These are phyloP conservation scores for Podospora conica DNA, from an alignment of 495 filamentous ascomycete species.

Conservation along the genomic window DNA sequence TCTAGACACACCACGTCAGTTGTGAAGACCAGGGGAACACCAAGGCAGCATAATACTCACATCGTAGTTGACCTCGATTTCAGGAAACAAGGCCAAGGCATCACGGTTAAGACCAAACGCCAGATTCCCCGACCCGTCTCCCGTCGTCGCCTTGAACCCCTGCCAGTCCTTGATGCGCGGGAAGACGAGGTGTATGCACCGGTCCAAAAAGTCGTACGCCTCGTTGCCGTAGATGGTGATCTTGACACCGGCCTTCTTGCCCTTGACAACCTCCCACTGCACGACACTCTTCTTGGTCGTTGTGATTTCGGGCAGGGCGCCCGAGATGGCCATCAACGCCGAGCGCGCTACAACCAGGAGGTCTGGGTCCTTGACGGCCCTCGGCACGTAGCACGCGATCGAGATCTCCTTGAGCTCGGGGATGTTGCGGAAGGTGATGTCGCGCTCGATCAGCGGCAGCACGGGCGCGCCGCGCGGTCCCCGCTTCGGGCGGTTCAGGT, in stretches of 20 bases:
- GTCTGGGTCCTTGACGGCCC: slow-evolving; percentile 56
- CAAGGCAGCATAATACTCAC: slow-evolving; percentile 49
- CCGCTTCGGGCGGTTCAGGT: slow-evolving; percentile 80
- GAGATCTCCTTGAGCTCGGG: slow-evolving; percentile 76
- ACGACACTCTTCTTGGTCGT: slow-evolving; percentile 59
- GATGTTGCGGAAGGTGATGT: slow-evolving; percentile 79
- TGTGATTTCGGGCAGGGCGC: slow-evolving; percentile 64
- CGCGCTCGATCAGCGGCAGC: slow-evolving; percentile 65
- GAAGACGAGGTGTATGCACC: slow-evolving; percentile 79
- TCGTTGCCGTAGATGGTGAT: slow-evolving; percentile 67
- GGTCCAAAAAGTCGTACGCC: slow-evolving; percentile 83
- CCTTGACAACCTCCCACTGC: slow-evolving; percentile 51
- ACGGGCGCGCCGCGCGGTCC: slow-evolving; percentile 62
- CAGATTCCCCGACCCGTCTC: slow-evolving; percentile 85
- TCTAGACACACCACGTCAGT: slow-evolving; percentile 13
- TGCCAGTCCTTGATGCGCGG: slow-evolving; percentile 93
- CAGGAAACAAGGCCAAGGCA: slow-evolving; percentile 75
- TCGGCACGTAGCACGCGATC: slow-evolving; percentile 63
- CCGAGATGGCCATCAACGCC: slow-evolving; percentile 77
- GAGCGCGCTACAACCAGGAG: slow-evolving; percentile 75
- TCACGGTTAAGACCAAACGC: slow-evolving; percentile 68
- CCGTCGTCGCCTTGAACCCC: slow-evolving; percentile 60
- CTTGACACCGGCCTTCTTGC: slow-evolving; percentile 59
- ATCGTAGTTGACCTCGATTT: slow-evolving; percentile 87
- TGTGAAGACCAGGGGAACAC: background rate